Base-by-base conservation (phyloP, 2,329 filamentous ascomycete genomes). In the Talaromyces sp. region DNA sequence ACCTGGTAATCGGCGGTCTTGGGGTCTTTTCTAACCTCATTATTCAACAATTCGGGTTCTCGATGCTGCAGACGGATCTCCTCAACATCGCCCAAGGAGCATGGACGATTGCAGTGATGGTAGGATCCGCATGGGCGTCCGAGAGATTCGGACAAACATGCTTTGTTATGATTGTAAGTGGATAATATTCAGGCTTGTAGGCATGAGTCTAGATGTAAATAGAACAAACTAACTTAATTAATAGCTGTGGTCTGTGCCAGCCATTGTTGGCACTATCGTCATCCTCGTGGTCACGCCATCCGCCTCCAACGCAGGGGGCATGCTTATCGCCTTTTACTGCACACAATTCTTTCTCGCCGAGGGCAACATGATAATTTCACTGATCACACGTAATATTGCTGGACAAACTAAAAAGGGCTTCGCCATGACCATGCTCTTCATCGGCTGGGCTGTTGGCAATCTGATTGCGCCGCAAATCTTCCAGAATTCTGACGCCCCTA, bases 321-420 rank as follows among this genome's bases (percentile, higher is more conserved):
- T 91, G 1, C 76, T 91, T 9, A 83, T 90, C 68, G 83, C 81
- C 67, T 91, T 90, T 78, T 91, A 90, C 76, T 86, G 90, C 65
- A 87, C 85, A 1, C 80, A 90, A 34, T 89, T 86, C 18, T 91
- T 91, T 81, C 76, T 89, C n/a, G 79, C 83, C 7, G 81, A 90
- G 68, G 86, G 85, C n/a, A 81, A 90, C 75, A 55, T 55, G 54
- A 33, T 56, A 28, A 56, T 74, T 42, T 77, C 78, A 58, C 68
- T 79, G 8, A 59, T 79, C 4, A 64, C 66, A 7, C 70, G 78
- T 44, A 74, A 76, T 1, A 76, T 77, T 72, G 76, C 81, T 53
- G 75, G 77, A 3, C 75, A 72, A 5, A 83, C 82, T 63, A 70
- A 80, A 7, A 79, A 76, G 4, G 80, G 80, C 0, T 80, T 82